phyloP scores from a whole-genome alignment of 768 basidiomycete species.

The Pleurotus ostreatus region DNA sequence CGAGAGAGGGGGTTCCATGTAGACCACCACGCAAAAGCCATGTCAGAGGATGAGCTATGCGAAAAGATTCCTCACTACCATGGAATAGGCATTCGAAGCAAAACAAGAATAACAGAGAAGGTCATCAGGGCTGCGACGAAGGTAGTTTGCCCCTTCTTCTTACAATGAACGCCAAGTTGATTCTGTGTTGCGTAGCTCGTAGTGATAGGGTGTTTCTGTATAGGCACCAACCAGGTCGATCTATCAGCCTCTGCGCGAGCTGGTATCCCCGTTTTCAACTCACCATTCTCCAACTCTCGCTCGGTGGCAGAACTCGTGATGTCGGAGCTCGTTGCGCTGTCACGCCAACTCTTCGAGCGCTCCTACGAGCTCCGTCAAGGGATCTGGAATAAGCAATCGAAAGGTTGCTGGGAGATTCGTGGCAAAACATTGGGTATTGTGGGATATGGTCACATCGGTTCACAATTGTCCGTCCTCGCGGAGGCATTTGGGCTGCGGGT shows the following conservation, averaged over 20 bases:
- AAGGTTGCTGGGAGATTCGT: conserved; percentile 95
- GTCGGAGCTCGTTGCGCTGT: conserved; percentile 88
- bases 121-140: conserved; percentile 86
- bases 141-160: conserved; percentile 33
- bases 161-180: background rate
- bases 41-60: conserved; percentile 92
- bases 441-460: conserved; percentile 97
- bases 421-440: conserved; percentile 98
- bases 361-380: conserved; percentile 83
- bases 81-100: conserved; percentile 94
- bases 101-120: conserved; percentile 91
- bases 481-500: conserved; percentile 96
- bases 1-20: conserved; percentile 84
- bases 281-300: conserved; percentile 97
- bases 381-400: conserved; percentile 98
- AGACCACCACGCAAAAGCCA: conserved; percentile 80
- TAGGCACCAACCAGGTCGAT: conserved; percentile 98
- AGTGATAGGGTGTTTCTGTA: conserved; percentile 98
- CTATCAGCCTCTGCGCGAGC: conserved; percentile 75
- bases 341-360: conserved; percentile 90
- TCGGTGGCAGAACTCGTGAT: conserved; percentile 98
- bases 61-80: conserved; percentile 81
- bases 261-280: conserved; percentile 98
- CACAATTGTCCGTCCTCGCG: conserved; percentile 94
- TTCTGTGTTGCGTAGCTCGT: conserved; percentile 57